These are phyloP conservation scores for Scheffersomyces segobiensis DNA, from an alignment of 1,139 yeast species.

Conservation along the genomic window DNA sequence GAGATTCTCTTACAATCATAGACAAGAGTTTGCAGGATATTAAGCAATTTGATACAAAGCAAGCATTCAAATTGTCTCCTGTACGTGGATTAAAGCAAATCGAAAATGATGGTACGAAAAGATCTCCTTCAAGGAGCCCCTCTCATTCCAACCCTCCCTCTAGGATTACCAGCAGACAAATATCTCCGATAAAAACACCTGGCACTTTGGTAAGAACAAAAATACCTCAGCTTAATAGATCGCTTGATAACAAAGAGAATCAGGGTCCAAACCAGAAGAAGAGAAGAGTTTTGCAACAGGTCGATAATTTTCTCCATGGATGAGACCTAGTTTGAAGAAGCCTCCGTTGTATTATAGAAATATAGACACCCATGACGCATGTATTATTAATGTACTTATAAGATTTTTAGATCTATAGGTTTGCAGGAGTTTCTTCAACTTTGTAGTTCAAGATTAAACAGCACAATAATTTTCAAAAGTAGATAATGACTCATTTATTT, in stretches of 20 bases:
- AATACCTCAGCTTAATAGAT: conserved; percentile 8
- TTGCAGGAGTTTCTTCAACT: background rate
- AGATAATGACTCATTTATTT: too few species aligned
- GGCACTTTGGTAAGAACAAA: conserved; percentile 4
- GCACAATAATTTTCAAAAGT: too few species aligned
- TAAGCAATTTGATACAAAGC: conserved; percentile 11
- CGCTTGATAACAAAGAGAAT: conserved; percentile 12
- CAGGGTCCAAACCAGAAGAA: conserved; percentile 11
- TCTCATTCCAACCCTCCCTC: background rate
- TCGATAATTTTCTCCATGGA: background rate
- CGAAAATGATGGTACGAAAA: background rate
- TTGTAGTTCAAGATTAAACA: too few species aligned
- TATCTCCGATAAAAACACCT: conserved; percentile 3
- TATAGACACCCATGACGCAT: background rate
- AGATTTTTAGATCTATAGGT: too few species aligned
- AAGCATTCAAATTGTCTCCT: conserved; percentile 10
- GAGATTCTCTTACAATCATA: conserved; percentile 7
- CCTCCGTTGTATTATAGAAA: background rate
- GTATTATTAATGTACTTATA: background rate
- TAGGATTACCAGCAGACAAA: background rate
- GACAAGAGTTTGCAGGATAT: conserved; percentile 11
- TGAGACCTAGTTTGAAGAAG: background rate
- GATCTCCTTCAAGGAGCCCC: conserved; percentile 2
- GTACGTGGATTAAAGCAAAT: background rate
- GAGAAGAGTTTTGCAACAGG: conserved; percentile 6